Evolutionary conservation across 2,329 filamentous ascomycete species (phyloP).

Genomic region (Lizonia empirigonia): DNA sequence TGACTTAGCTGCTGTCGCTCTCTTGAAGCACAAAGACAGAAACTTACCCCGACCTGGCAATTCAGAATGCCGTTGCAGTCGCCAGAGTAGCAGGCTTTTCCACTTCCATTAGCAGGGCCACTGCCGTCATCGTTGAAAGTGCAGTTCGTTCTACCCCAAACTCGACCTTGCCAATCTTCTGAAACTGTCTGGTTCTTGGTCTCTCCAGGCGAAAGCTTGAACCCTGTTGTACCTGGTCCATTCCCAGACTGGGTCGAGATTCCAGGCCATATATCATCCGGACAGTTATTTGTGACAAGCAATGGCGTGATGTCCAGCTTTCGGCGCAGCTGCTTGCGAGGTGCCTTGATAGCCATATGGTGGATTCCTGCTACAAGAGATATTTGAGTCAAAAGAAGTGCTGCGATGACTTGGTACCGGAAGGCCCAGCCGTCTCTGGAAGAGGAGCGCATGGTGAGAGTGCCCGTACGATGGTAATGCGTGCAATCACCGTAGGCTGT

Average conservation of each 20-base stretch:
- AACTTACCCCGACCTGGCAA: constrained; percentile 70
- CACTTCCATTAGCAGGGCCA: constrained; percentile 54
- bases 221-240: constrained; percentile 70
- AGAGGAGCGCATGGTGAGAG: constrained; percentile 24
- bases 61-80: constrained; percentile 75
- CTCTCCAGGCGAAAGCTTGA: constrained; percentile 65
- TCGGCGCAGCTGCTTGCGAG: constrained; percentile 35
- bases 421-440: constrained; percentile 18
- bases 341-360: constrained; percentile 42
- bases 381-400: constrained; percentile 30
- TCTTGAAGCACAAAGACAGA: neutral
- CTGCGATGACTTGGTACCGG: constrained; percentile 27
- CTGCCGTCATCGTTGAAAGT: constrained; percentile 71
- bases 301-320: constrained; percentile 58
- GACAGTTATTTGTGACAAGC: constrained; percentile 73
- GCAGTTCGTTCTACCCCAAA: constrained; percentile 87
- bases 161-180: constrained; percentile 76
- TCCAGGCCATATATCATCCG: constrained; percentile 75
- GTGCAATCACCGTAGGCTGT: constrained; percentile 18
- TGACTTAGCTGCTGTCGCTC: constrained; percentile 15
- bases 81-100: constrained; percentile 71
- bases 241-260: constrained; percentile 74
- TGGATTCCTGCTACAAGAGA: constrained; percentile 37
- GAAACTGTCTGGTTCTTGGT: constrained; percentile 69
- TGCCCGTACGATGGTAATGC: constrained; percentile 14